These are phyloP conservation scores for Calendula officinalis DNA, from an alignment of 129 eudicot species.

Conservation along the genomic window DNA sequence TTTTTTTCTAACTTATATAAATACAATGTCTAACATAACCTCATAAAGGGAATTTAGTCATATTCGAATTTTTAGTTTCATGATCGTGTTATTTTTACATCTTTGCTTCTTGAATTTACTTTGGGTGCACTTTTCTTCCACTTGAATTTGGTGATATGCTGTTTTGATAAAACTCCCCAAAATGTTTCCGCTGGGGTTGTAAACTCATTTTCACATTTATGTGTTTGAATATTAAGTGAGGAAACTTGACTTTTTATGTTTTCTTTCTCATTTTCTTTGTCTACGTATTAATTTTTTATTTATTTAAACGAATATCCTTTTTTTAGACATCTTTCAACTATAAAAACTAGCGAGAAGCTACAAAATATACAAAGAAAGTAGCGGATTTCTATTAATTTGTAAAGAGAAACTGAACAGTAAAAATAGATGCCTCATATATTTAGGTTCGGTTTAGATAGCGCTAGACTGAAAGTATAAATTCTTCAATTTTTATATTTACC, in stretches of 20 bases:
- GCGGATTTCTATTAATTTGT: too few species aligned
- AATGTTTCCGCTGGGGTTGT: neutral
- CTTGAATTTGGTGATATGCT: slow-evolving; percentile 19
- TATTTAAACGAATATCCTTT: too few species aligned
- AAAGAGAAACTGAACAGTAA: too few species aligned
- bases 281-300: neutral
- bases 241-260: neutral
- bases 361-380: too few species aligned
- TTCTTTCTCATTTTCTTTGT: neutral
- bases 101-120: neutral
- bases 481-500: too few species aligned
- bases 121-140: slow-evolving; percentile 9
- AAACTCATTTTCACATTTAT: slow-evolving; percentile 1
- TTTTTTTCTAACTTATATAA: neutral
- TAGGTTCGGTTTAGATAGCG: too few species aligned
- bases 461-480: too few species aligned
- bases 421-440: too few species aligned
- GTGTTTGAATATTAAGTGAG: neutral
- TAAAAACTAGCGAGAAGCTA: too few species aligned
- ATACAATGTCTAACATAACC: neutral
- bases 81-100: neutral
- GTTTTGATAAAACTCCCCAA: neutral
- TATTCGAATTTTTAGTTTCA: neutral
- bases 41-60: neutral
- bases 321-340: too few species aligned